These are phyloP conservation scores for Fusarium secorum DNA, from an alignment of 2,329 filamentous ascomycete species.

Conservation along the genomic window DNA sequence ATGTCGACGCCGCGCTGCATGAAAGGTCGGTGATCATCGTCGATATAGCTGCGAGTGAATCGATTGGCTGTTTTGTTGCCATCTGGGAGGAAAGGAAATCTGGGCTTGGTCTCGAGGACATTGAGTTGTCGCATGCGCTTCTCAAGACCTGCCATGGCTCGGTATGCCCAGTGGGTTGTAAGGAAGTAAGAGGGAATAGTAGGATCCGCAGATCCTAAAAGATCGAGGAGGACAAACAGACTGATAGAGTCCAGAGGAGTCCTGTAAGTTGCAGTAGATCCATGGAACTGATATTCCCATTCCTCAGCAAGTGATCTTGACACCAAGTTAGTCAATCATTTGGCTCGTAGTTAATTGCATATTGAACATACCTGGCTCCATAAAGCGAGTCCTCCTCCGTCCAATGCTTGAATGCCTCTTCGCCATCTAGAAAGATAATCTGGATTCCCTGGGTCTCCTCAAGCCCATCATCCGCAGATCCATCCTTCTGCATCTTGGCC, in stretches of 20 bases:
- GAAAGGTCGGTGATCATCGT: slow-evolving; percentile 94
- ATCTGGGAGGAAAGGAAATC: slow-evolving; percentile 70
- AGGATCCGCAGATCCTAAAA: slow-evolving; percentile 76
- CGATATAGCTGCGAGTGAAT: slow-evolving; percentile 64
- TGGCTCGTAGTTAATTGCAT: not conserved
- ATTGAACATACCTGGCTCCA: slow-evolving; percentile 72
- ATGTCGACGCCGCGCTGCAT: slow-evolving; percentile 85
- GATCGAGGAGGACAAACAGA: slow-evolving; percentile 89
- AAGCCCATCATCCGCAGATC: slow-evolving; percentile 60
- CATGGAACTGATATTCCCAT: slow-evolving; percentile 78
- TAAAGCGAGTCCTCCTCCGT: slow-evolving; percentile 85
- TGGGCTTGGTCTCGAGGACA: slow-evolving; percentile 68
- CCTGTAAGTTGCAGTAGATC: slow-evolving; percentile 76
- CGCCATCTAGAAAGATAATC: slow-evolving; percentile 88
- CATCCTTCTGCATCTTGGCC: slow-evolving; percentile 71
- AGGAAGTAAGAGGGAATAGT: slow-evolving; percentile 85
- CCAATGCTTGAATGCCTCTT: slow-evolving; percentile 90
- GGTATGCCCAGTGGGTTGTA: slow-evolving; percentile 93
- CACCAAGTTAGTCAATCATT: not conserved
- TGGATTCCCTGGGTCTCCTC: slow-evolving; percentile 86
- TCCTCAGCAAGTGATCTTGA: slow-evolving; percentile 74
- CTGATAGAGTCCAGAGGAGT: slow-evolving; percentile 81
- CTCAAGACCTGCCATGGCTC: slow-evolving; percentile 77
- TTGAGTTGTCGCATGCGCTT: slow-evolving; percentile 72
- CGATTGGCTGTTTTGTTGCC: slow-evolving; percentile 58